Evolutionary conservation across 2,329 filamentous ascomycete species (phyloP), one percentile per base, ranked within the genome.

Genomic region (Alternaria triticimaculans): DNA sequence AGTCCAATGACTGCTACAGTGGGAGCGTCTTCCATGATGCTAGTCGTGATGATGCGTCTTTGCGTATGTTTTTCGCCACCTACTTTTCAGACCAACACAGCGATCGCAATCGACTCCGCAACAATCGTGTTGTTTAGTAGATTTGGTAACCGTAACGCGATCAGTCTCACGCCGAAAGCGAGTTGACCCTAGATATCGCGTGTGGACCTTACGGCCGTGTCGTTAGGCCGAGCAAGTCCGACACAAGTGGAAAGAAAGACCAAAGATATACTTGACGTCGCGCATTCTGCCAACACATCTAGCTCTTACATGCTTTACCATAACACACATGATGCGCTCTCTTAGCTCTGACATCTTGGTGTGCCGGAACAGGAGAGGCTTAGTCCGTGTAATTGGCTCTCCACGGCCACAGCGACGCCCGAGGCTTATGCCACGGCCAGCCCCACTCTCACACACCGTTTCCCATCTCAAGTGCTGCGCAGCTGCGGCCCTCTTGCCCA

Each of bases 1-100:
- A 70, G 58, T 2, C 68, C 68, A 53, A 69, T 60, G 12, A 70
- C 66, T 2, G 68, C 68, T 51, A 59, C 59, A 5, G 53, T 60
- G 8, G 43, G 33, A 14, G 12, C 28, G n/a, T 55, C 25, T 6
- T 23, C 43, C 62, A 62, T 62, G 6, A n/a, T 44, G 45, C 21
- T 8, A 18, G 30, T 21, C 26, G 37, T 25, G 9, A 26, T 23
- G 26, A 18, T 44, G 21, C n/a, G 14, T 54, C 25, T 21, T 25
- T n/a, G 18, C 28, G 28, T n/a, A 4, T 1, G 20, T 2, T 18
- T 20, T 0, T 18, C 15, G 25, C 9, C 43, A 57, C 28, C 26
- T 44, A 20, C 14, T 18, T 7, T 20, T n/a, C 28, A 37, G 18
- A 37, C 4, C 9, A 20, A n/a, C 12, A 33, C 18, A 23, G 28